Evolutionary conservation across 2,329 filamentous ascomycete species (phyloP).

Genomic region (Aspergillus puulaauensis): DNA sequence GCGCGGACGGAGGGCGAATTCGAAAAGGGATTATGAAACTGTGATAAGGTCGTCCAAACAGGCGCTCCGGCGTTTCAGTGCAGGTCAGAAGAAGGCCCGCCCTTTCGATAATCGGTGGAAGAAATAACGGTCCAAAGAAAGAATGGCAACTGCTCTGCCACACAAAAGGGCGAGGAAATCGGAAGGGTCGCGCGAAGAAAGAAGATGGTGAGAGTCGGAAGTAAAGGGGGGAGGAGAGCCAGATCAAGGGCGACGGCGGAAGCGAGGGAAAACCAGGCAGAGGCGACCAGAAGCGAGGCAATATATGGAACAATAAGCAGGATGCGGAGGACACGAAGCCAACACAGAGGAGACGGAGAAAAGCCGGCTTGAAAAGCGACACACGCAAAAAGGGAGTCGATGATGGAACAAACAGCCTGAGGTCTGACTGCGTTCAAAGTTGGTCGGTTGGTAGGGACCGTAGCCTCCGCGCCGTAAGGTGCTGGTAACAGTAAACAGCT

Average conservation of each 20-base stretch:
- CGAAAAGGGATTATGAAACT: background rate
- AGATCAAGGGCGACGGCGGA: constrained; percentile 4
- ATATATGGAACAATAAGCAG: background rate
- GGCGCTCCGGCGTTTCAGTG: background rate
- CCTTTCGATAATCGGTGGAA: background rate
- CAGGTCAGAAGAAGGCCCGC: background rate
- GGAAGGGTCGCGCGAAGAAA: background rate
- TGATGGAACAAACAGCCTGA: background rate
- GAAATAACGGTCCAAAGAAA: background rate
- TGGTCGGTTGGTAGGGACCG: background rate
- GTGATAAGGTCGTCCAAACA: background rate
- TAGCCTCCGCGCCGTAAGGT: background rate
- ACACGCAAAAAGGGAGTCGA: background rate
- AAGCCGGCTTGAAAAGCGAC: background rate
- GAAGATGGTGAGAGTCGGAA: background rate
- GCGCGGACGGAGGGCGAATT: background rate
- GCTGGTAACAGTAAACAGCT: background rate
- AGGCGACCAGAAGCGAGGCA: background rate
- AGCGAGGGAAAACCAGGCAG: background rate
- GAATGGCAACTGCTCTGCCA: background rate
- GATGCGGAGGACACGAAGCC: background rate
- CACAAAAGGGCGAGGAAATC: background rate
- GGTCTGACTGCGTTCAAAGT: background rate
- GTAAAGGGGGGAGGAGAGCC: constrained; percentile 5
- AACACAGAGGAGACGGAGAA: background rate